A percentile compares a stretch with the other conserved stretches of the same genome.
These are phyloP conservation scores for Sesbania bispinosa DNA, from an alignment of 306 rosid genomes.

Conservation along the genomic window DNA sequence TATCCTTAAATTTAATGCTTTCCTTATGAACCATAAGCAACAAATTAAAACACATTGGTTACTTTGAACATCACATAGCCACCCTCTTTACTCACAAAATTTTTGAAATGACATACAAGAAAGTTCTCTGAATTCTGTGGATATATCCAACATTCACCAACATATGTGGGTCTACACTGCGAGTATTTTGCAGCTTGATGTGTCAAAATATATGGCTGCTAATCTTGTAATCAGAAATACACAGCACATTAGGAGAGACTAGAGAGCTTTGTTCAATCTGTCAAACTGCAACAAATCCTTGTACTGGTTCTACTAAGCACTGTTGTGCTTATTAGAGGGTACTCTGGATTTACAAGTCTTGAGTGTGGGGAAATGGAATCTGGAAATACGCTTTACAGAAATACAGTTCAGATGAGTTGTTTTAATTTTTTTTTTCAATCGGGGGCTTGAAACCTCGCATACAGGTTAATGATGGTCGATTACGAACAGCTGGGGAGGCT, in stretches of 20 bases:
- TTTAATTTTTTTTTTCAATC: neutral
- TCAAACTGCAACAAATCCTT: neutral
- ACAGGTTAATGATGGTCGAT: slow-evolving; percentile 91
- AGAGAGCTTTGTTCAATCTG: slow-evolving; percentile 6
- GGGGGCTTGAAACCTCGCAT: slow-evolving; percentile 11
- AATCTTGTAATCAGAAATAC: neutral
- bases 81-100: no score
- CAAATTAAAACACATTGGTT: neutral
- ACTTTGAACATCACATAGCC: neutral
- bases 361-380: slow-evolving; percentile 1
- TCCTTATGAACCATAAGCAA: neutral
- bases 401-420: neutral
- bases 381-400: neutral
- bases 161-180: neutral
- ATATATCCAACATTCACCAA: neutral
- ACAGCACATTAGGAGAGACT: neutral
- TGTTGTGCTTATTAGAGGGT: neutral
- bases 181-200: neutral
- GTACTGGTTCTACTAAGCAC: neutral
- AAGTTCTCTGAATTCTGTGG: neutral
- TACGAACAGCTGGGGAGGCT: slow-evolving; percentile 96
- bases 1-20: neutral
- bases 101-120: neutral
- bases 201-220: neutral
- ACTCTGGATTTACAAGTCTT: neutral